Percentiles rank a stretch among this genome's conserved stretches.
Evolutionary conservation across 768 basidiomycete genomes (phyloP).

Genomic region (Tylopilus balloui): DNA sequence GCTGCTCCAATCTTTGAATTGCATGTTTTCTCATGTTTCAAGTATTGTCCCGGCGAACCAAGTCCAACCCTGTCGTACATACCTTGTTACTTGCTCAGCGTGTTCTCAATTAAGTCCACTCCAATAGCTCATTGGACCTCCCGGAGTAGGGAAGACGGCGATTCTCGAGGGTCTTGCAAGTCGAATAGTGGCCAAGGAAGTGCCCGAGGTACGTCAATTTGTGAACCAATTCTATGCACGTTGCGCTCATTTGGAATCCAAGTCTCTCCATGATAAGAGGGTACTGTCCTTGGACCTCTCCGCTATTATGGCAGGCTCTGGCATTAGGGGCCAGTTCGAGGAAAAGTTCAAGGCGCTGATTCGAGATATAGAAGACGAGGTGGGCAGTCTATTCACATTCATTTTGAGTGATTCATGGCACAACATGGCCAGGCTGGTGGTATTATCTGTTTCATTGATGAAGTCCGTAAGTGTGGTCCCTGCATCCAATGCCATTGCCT

Average conservation of each 20-base stretch:
- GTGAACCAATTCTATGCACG: neutral
- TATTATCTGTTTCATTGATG: conserved; percentile 91
- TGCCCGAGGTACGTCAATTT: conserved; percentile 65
- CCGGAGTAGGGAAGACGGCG: conserved; percentile 91
- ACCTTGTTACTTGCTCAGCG: neutral
- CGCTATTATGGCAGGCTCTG: conserved; percentile 82
- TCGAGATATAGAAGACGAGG: conserved; percentile 86
- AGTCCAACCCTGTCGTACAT: conserved; percentile 84
- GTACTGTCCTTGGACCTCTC: conserved; percentile 84
- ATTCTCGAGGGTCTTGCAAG: conserved; percentile 87
- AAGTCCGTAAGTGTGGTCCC: conserved; percentile 67
- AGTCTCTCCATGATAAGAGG: conserved; percentile 86
- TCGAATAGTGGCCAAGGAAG: conserved; percentile 82
- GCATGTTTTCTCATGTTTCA: neutral
- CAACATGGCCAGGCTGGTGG: conserved; percentile 52
- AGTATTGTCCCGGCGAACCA: conserved; percentile 86
- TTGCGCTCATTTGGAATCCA: neutral
- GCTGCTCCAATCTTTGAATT: conserved; percentile 16
- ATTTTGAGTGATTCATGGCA: conserved; percentile 16
- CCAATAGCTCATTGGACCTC: conserved; percentile 69
- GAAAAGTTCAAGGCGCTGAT: conserved; percentile 89
- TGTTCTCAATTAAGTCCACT: neutral
- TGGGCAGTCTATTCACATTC: conserved; percentile 30
- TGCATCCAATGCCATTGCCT: neutral
- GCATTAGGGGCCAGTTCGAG: conserved; percentile 89